Conservation (phyloP, 192 early-diverging fungal species). For the Coemansia sp. region DNA sequence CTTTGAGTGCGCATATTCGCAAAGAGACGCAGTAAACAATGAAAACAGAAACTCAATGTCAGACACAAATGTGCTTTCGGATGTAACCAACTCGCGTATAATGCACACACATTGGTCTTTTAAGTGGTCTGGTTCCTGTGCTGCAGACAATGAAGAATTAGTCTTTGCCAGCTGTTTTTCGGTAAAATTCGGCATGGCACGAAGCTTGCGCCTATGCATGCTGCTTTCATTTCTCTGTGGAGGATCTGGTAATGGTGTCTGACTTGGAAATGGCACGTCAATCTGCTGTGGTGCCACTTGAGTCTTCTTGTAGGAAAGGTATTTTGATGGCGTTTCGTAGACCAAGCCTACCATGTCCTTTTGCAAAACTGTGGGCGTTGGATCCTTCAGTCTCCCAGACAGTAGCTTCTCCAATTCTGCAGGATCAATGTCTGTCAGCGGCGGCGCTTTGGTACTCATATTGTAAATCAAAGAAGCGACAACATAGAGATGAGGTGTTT, state of each 20-base stretch:
- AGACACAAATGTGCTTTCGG: conserved; percentile 55
- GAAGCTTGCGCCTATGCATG: neutral
- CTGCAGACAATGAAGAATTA: neutral
- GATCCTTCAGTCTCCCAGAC: conserved; percentile 17
- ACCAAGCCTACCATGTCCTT: neutral
- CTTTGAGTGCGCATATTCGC: conserved; percentile 23
- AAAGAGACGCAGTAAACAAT: conserved; percentile 38
- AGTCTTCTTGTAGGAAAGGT: neutral
- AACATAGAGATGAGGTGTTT: no score
- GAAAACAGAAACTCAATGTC: conserved; percentile 55
- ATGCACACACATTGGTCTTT: conserved; percentile 42
- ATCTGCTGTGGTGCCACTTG: neutral
- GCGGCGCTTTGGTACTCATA: neutral
- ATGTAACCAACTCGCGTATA: conserved; percentile 50
- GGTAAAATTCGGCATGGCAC: neutral
- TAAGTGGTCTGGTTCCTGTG: neutral
- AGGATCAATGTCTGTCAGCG: conserved; percentile 12
- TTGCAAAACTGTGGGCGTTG: conserved; percentile 29
- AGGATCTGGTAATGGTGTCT: neutral
- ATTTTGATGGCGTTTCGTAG: neutral
- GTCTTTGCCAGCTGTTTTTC: neutral
- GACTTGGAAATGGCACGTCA: neutral
- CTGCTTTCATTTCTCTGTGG: conserved; percentile 30
- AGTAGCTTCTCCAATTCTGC: conserved; percentile 32
- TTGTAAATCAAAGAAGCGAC: neutral